Percentiles rank a stretch among this genome's conserved stretches.
Conservation (phyloP, 1,139 yeast genomes). For the Pichia sp. region DNA sequence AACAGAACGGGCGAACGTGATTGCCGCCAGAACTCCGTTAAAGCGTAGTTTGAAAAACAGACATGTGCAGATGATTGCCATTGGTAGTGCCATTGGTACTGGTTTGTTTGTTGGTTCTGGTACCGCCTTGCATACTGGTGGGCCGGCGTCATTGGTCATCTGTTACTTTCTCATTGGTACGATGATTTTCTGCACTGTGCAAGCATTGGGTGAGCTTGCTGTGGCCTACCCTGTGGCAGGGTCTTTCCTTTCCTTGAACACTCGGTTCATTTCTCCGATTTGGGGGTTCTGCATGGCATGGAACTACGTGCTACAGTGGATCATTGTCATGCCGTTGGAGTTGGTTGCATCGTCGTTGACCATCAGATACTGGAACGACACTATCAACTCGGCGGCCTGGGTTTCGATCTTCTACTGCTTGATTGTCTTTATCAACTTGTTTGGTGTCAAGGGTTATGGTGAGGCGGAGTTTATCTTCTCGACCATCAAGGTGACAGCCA, state of each 20-base stretch:
- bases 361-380: conserved; percentile 56
- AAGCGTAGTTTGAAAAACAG: conserved; percentile 54
- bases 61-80: conserved; percentile 75
- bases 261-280: conserved; percentile 60
- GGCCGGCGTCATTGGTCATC: conserved; percentile 58
- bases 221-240: conserved; percentile 63
- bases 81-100: conserved; percentile 80
- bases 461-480: conserved; percentile 61
- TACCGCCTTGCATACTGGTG: conserved; percentile 54
- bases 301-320: conserved; percentile 64
- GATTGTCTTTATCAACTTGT: conserved; percentile 50
- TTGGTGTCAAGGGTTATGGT: conserved; percentile 58
- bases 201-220: conserved; percentile 61
- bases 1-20: conserved; percentile 54
- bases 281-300: conserved; percentile 73
- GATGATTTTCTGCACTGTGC: conserved; percentile 60
- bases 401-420: conserved; percentile 54
- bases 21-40: conserved; percentile 62
- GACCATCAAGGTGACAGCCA: conserved; percentile 52
- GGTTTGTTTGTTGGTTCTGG: conserved; percentile 58
- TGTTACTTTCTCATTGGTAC: conserved; percentile 44
- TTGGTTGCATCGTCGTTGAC: conserved; percentile 65
- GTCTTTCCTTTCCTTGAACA: conserved; percentile 56
- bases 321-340: conserved; percentile 60
- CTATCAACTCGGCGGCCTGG: conserved; percentile 58